Base-by-base conservation (phyloP, 805 yeast genomes). In the Wickerhamiella qilinensis region DNA sequence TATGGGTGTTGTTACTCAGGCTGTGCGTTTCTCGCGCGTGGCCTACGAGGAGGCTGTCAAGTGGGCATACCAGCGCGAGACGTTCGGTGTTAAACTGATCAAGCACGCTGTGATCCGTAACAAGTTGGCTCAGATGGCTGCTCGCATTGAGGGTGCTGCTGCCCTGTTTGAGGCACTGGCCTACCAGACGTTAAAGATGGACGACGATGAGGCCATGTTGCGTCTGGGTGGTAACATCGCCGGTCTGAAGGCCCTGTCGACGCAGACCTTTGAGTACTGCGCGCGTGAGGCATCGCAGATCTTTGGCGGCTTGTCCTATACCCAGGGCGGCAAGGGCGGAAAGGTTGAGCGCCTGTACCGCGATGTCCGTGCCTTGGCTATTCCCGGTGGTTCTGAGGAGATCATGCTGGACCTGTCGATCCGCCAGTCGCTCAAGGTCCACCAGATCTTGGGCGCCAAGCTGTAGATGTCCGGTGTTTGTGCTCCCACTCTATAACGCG, bases 351-450 rank as follows among this genome's bases (percentile, higher is more conserved):
- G 67, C 14, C 46, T 63, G 30, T 63, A 61, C 53, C 53, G 67
- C 27, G 68, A 63, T 40, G 67, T 61, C 21, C 53, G 66, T 3
- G 66, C 68, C 9, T 56, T 56, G 40, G 63, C 67, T 16, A 63
- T 62, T 32, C 68, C 68, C n/a, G 67, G 67, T 29, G 67, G 67
- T 4, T 61, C 67, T 8, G 67, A 62, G 46, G 67, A 62, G 47
- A 63, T 63, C 43, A 62, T 62, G 67, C 52, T 62, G 24, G 68
- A 63, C 38, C 50, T 62, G 34, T 48, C 64, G 14, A 57, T 62
- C 41, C 47, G 67, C 36, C 67, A 63, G 48, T 47, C 60, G 25
- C 51, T 62, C 41, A 57, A 58, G 47, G 67, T 62, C 16, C 63
- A 62, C 48, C 55, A 60, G 47, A 41, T 51, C 21, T 50, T 58